These are phyloP conservation scores for Rhizopogon vulgaris DNA, from an alignment of 768 basidiomycete genomes.

Conservation along the genomic window DNA sequence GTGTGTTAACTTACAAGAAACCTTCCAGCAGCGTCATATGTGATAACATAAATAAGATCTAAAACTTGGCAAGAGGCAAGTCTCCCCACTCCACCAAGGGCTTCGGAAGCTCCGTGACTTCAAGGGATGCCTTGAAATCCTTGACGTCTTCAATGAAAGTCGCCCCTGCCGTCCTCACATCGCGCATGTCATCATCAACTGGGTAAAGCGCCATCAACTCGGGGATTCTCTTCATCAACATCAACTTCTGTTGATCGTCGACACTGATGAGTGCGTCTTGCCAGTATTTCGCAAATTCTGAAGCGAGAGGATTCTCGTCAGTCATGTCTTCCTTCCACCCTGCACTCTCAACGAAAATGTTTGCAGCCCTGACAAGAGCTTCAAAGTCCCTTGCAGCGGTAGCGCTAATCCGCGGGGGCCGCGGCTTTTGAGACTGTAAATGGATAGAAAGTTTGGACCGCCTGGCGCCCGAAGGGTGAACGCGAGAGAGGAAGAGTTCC, in stretches of 20 bases:
- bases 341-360: conserved; percentile 43
- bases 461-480: conserved; percentile 61
- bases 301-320: conserved; percentile 48
- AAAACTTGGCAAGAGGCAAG: conserved; percentile 55
- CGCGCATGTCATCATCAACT: conserved; percentile 44
- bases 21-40: too few relatives aligned
- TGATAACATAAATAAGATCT: conserved; percentile 10
- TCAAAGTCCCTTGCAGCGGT: conserved; percentile 62
- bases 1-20: too few relatives aligned
- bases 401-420: conserved; percentile 52
- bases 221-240: conserved; percentile 50
- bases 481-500: conserved; percentile 57
- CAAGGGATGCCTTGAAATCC: conserved; percentile 57
- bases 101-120: conserved; percentile 48
- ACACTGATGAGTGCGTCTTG: conserved; percentile 33
- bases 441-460: conserved; percentile 86
- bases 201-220: conserved; percentile 52
- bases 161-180: conserved; percentile 39
- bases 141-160: conserved; percentile 60
- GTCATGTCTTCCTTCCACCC: conserved; percentile 48
- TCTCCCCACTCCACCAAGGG: conserved; percentile 75
- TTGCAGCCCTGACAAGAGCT: conserved; percentile 39
- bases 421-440: conserved; percentile 63
- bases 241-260: conserved; percentile 34
- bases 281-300: conserved; percentile 66